Evolutionary conservation across 1,139 yeast species (phyloP).

Genomic region (Scheffersomyces parashehatae): DNA sequence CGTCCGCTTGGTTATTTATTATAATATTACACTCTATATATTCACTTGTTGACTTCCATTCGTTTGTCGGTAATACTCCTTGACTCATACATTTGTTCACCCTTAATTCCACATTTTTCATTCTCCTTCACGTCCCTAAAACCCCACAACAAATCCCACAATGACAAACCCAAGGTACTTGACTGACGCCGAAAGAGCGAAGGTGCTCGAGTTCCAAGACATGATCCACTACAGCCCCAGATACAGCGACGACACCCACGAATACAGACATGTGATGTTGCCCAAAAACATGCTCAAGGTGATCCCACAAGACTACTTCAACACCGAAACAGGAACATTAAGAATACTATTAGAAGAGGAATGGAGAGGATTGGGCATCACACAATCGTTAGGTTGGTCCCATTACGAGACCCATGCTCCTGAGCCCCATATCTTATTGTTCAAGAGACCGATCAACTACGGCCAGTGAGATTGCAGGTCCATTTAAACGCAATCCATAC

Average conservation of each 20-base stretch:
- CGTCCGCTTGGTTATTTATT: too few relatives aligned
- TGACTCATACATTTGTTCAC: too few relatives aligned
- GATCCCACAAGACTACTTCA: conserved; percentile 94
- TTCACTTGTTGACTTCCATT: too few relatives aligned
- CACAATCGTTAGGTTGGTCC: conserved; percentile 97
- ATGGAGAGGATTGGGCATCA: conserved; percentile 98
- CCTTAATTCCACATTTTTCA: too few relatives aligned
- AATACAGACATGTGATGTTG: conserved; percentile 89
- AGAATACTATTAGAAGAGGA: conserved; percentile 91
- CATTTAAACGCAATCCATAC: too few relatives aligned
- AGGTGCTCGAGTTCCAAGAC: conserved; percentile 88
- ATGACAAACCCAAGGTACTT: conserved; percentile 64
- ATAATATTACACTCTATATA: too few relatives aligned
- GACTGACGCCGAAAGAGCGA: conserved; percentile 80
- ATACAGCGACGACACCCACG: conserved; percentile 86
- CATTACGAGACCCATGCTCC: conserved; percentile 99
- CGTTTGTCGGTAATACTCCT: too few relatives aligned
- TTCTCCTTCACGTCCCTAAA: too few relatives aligned
- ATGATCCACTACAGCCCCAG: conserved; percentile 92
- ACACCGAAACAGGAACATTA: conserved; percentile 91
- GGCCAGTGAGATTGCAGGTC: conserved; percentile 13
- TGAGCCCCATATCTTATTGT: conserved; percentile 93
- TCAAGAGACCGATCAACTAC: conserved; percentile 63
- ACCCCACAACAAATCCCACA: neutral
- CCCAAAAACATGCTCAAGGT: conserved; percentile 95